These are phyloP conservation scores for Metschnikowia cerradonensis DNA, from an alignment of 805 yeast genomes.

Conservation along the genomic window DNA sequence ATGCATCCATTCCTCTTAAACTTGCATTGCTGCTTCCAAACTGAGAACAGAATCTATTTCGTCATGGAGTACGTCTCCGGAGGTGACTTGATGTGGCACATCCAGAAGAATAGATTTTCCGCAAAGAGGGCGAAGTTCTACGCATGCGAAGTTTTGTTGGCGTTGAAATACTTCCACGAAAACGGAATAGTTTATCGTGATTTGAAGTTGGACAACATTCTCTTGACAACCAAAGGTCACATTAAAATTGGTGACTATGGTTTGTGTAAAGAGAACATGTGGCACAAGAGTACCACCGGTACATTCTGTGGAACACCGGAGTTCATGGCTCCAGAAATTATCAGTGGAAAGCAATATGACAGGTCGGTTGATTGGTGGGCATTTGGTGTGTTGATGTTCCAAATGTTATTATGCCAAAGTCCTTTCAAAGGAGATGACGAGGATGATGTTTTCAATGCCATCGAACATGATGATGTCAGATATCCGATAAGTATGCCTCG, in stretches of 20 bases:
- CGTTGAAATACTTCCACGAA: constrained; percentile 89
- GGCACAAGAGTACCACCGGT: constrained; percentile 77
- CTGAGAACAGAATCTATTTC: constrained; percentile 94
- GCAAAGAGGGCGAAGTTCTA: constrained; percentile 92
- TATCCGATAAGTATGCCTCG: constrained; percentile 97
- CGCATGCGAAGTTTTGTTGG: constrained; percentile 93
- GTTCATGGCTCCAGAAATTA: constrained; percentile 97
- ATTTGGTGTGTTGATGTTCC: constrained; percentile 92
- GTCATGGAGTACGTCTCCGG: constrained; percentile 98
- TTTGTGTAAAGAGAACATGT: constrained; percentile 90
- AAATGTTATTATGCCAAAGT: constrained; percentile 93
- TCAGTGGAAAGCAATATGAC: constrained; percentile 88
- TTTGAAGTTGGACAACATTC: constrained; percentile 88
- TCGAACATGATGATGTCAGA: constrained; percentile 90
- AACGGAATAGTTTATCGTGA: constrained; percentile 96
- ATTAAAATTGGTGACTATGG: constrained; percentile 97
- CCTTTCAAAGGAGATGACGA: constrained; percentile 97
- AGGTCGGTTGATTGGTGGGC: constrained; percentile 99
- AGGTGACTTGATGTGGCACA: constrained; percentile 99
- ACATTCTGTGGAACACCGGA: constrained; percentile 99
- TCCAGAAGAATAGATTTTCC: constrained; percentile 85
- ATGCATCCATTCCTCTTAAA: constrained; percentile 91
- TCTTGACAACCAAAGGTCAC: constrained; percentile 87
- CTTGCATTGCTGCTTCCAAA: constrained; percentile 92
- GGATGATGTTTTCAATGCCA: constrained; percentile 96